Base-by-base conservation (phyloP, 306 rosid species). In the Quercus aquifolioides region DNA sequence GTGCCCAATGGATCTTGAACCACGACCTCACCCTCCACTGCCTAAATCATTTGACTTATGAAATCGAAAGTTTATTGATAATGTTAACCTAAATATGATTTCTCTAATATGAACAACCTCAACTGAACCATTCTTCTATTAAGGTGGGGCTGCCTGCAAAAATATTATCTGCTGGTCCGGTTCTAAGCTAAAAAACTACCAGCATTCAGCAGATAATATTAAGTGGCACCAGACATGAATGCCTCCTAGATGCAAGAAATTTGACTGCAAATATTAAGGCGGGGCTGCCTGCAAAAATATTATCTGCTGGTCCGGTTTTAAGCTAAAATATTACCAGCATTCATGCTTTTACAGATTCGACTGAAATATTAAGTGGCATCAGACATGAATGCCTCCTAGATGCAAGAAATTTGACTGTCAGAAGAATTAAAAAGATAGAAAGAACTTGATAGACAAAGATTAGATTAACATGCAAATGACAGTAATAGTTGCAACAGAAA, bases 311-410 rank as follows among this genome's bases (percentile, higher is more conserved):
- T 28, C 38, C 21, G 0, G 70, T 13, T 64, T 30, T 30, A 64
- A 3, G 43, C 55, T 73, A 26, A 72, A 71, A 75, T 54, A 11
- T 25, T 67, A 69, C 55, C 58, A 72, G 11, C 6, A 64, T 30
- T 14, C 17, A 77, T 59, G 46, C n/a, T 65, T 52, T 26, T 70
- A 59, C 23, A 64, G 54, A 19, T 59, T 74, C 28, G 57, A 71
- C 56, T 59, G 14, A 74, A 59, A 49, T 52, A 73, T 38, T 56
- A 62, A 68, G 13, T 56, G 21, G 58, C 67, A 57, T 6, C 57
- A 76, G 58, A 69, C 76, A 49, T 38, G 76, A 28, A 9, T n/a
- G 21, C 72, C 26, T 23, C 69, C 63, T 23, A 71, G 63, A 58
- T 49, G 63, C 25, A 31, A 52, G 56, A 28, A 18, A 23, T 33